Conservation (phyloP, 768 basidiomycete species). For the Infundibulicybe gibba region DNA sequence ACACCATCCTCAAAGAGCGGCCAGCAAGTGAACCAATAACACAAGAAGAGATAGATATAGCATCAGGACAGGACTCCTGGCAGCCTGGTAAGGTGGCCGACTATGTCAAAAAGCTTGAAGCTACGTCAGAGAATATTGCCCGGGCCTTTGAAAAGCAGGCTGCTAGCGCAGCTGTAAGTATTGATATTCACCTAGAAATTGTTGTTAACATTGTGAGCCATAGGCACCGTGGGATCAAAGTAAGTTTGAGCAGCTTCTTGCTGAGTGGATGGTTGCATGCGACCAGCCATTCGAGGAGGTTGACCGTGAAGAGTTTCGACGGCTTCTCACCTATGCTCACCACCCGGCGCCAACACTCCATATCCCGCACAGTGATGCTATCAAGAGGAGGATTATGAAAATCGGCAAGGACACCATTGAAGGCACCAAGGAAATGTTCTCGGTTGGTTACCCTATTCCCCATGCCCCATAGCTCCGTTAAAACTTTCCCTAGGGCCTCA, state of each 20-base stretch:
- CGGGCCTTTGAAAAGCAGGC: constrained; percentile 15
- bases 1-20: constrained; percentile 6
- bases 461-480: too few relatives aligned
- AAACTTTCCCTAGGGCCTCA: background rate
- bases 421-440: constrained; percentile 10
- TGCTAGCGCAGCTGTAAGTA: constrained; percentile 1
- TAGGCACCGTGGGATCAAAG: constrained; percentile 6
- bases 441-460: constrained; percentile 1
- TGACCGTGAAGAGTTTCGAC: constrained; percentile 5
- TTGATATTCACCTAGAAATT: background rate
- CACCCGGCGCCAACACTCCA: background rate
- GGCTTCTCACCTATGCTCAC: constrained; percentile 1
- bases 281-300: constrained; percentile 9
- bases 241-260: constrained; percentile 7
- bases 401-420: constrained; percentile 13
- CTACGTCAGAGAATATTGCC: constrained; percentile 11
- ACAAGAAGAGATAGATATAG: constrained; percentile 5
- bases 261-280: constrained; percentile 7
- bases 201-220: background rate
- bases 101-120: constrained; percentile 6
- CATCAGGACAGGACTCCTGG: constrained; percentile 4
- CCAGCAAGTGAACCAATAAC: constrained; percentile 1
- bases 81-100: constrained; percentile 1
- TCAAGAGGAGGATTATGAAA: constrained; percentile 5
- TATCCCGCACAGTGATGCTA: constrained; percentile 1